A percentile compares a stretch with the other conserved stretches of the same genome.
Evolutionary conservation across 495 filamentous ascomycete species (phyloP).

Genomic region (Annulohypoxylon stygium): DNA sequence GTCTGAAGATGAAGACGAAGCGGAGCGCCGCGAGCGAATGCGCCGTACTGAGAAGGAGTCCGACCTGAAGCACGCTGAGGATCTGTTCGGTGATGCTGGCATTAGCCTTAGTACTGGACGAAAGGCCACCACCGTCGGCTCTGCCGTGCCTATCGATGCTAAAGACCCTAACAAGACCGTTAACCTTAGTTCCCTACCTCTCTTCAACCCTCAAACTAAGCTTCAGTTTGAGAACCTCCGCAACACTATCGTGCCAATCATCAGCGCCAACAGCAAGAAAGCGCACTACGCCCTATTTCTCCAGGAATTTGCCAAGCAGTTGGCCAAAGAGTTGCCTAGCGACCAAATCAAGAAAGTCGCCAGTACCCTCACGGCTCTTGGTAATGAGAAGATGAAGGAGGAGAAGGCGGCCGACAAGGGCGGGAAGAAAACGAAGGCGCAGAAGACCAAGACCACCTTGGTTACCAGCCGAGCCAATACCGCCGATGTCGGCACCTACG

Average conservation of each 20-base stretch:
- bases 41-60: slow-evolving; percentile 84
- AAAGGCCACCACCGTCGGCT: slow-evolving; percentile 65
- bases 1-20: slow-evolving; percentile 76
- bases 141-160: slow-evolving; percentile 75
- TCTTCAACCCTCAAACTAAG: slow-evolving; percentile 93
- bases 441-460: slow-evolving; percentile 91
- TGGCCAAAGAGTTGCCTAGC: slow-evolving; percentile 88
- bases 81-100: slow-evolving; percentile 86
- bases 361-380: slow-evolving; percentile 81
- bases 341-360: slow-evolving; percentile 96
- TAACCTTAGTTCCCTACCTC: slow-evolving; percentile 79
- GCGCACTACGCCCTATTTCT: slow-evolving; percentile 89
- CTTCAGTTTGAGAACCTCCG: slow-evolving; percentile 82
- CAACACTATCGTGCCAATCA: slow-evolving; percentile 79
- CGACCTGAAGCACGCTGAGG: slow-evolving; percentile 91
- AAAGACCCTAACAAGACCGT: slow-evolving; percentile 80
- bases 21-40: slow-evolving; percentile 76
- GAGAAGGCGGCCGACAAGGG: slow-evolving; percentile 96
- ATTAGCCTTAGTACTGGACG: slow-evolving; percentile 72
- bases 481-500: slow-evolving; percentile 80
- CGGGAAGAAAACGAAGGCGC: slow-evolving; percentile 94
- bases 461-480: slow-evolving; percentile 75
- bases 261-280: slow-evolving; percentile 83
- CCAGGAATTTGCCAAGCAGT: slow-evolving; percentile 88
- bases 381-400: slow-evolving; percentile 99